Percentiles rank a stretch among this genome's conserved stretches.
Evolutionary conservation across 1,284 basidiomycete genomes (phyloP).

Genomic region (Crepidotus sp.): DNA sequence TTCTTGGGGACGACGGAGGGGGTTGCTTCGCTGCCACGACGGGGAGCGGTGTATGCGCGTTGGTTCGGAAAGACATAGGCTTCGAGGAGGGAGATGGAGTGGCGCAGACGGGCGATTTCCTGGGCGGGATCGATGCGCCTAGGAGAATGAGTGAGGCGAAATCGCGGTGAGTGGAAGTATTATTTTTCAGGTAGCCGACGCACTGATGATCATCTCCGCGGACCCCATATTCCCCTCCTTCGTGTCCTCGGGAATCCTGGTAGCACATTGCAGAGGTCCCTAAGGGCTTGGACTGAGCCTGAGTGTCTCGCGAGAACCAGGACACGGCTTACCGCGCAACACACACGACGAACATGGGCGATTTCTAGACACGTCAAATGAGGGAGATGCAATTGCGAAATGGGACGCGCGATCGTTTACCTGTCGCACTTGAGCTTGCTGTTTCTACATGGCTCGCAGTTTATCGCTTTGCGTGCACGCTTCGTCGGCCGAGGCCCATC

Average conservation of each 20-base stretch:
- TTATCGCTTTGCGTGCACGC: slow-evolving; percentile 73
- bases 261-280: slow-evolving; percentile 71
- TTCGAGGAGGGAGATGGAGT: slow-evolving; percentile 65
- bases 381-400: slow-evolving; percentile 3
- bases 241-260: slow-evolving; percentile 54
- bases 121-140: slow-evolving; percentile 58
- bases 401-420: slow-evolving; percentile 28
- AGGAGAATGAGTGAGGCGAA: slow-evolving; percentile 16
- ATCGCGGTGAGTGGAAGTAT: slow-evolving; percentile 4
- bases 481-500: slow-evolving; percentile 60
- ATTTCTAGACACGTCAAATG: slow-evolving; percentile 40
- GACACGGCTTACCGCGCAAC: slow-evolving; percentile 45
- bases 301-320: slow-evolving; percentile 1
- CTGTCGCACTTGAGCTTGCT: slow-evolving; percentile 81
- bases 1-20: slow-evolving; percentile 40
- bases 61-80: slow-evolving; percentile 53
- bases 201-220: slow-evolving; percentile 54
- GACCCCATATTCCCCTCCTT: slow-evolving; percentile 35
- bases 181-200: slow-evolving; percentile 21
- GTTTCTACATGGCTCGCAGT: slow-evolving; percentile 75
- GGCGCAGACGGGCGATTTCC: slow-evolving; percentile 64
- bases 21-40: slow-evolving; percentile 28
- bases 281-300: slow-evolving; percentile 24
- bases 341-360: slow-evolving; percentile 78
- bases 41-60: slow-evolving; percentile 27